Base-by-base conservation (phyloP, 768 basidiomycete species). In the Suillus fuscotomentosus region DNA sequence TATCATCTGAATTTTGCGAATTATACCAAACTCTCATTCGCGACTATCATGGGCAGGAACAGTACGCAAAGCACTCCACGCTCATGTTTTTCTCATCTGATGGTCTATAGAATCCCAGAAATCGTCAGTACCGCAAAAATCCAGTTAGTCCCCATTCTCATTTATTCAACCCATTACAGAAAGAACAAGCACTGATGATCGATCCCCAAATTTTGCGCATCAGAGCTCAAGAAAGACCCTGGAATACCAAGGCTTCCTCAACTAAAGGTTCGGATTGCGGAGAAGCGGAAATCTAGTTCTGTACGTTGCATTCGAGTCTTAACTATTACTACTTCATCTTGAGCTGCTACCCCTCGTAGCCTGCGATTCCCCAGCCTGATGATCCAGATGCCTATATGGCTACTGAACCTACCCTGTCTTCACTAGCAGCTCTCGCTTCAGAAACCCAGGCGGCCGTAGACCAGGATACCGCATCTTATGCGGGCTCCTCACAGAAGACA, bases 211-310 rank as follows among this genome's bases (percentile, higher is more conserved):
- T 24, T 47, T 38, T 34, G 9, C 13, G 17, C 22, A 14, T 5
- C 64, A 94, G 93, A 91, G 72, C 79, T 94, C 47, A 94, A 91
- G 77, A 95, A 93, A 72, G 95, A 97, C 74, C 91, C 92, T 42
- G 95, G 94, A 20, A 80, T 97, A 2, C 95, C 95, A 7, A 88
- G 90, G 70, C 83, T 97, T 2, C 89, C 92, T 17, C 82, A 87
- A 76, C 78, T 91, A 56, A 92, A 92, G 78, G 78, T 79, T 39
- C 79, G 82, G 64, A 84, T 84, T 78, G 81, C 81, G 62, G 82
- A 79, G 45, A 84, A 82, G 63, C 80, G 82, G 48, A 81, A 79
- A 61, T 76, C 77, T 24, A 80, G 76, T 27, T 70, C 76, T 47
- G 84, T 81, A 67, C 61, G 81, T 81, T 50, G 31, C 31, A 43